Conservation (phyloP, 306 rosid species). For the Quercus alba region DNA sequence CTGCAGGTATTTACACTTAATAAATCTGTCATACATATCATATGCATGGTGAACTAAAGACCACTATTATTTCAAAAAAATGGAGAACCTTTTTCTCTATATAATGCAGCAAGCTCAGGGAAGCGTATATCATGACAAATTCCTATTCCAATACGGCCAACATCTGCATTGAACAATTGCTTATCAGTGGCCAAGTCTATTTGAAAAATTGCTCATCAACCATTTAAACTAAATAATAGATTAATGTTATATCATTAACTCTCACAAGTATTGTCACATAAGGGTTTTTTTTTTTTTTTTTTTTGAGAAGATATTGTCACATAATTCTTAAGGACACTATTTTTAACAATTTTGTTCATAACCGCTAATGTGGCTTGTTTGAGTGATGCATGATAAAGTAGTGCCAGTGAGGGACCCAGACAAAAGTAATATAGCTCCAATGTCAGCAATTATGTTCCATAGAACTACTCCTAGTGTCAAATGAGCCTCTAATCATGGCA, state of each 20-base stretch:
- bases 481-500: too few relatives aligned
- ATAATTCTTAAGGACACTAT: too few relatives aligned
- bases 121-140: constrained; percentile 36
- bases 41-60: neutral
- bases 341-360: too few relatives aligned
- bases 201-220: neutral
- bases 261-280: neutral
- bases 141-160: constrained; percentile 35
- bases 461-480: too few relatives aligned
- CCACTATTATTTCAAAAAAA: neutral
- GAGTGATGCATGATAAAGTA: too few relatives aligned
- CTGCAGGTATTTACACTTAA: neutral
- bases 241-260: neutral
- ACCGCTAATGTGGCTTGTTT: too few relatives aligned
- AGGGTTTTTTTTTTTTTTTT: neutral
- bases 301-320: too few relatives aligned
- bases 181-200: neutral
- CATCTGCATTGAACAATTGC: constrained; percentile 14
- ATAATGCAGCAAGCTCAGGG: constrained; percentile 24
- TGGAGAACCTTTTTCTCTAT: constrained; percentile 1
- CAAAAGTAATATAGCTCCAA: too few relatives aligned
- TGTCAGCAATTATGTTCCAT: too few relatives aligned
- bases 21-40: neutral
- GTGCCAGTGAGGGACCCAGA: accelerated
- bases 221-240: neutral